Evolutionary conservation across 257 asterid species (phyloP), one percentile per base, ranked within the genome.

Genomic region (Leptodermis oblonga): DNA sequence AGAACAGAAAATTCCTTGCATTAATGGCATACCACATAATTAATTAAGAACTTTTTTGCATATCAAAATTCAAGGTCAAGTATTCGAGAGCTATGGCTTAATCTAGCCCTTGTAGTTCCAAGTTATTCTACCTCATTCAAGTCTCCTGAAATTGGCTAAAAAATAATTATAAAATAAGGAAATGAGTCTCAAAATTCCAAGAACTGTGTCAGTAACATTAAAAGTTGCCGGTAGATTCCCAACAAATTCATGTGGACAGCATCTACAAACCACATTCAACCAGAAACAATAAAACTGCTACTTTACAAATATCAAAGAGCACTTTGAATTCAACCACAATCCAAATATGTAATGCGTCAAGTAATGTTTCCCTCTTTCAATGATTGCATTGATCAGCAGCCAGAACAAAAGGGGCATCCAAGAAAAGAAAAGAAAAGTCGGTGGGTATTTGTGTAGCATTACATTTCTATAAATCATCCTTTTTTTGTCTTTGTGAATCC

Each of bases 1-100:
- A 78, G 72, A 42, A 23, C 68, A 74, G 63, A 79, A 62, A 64
- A 18, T 43, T 48, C 63, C 30, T 49, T 23, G 3, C 63, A 33
- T 34, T 7, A 26, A 52, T 52, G 30, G 17, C 22, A 33, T 4
- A 49, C 26, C 25, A 18, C 60, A 48, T 28, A 30, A 26, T 18
- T 23, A 23, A 42, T n/a, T 3, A 49, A 34, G 36, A 7, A 56
- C 45, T 36, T 17, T n/a, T 53, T 34, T 33, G 62, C 26, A 43
- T 26, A n/a, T 43, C 34, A 30, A 42, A 49, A 36, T 65, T 45
- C 22, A 22, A 45, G 31, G 33, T 46, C 2, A 46, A 30, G 52
- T 33, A 8, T 34, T 7, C 25, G 12, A 34, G 6, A 7, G 18
- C n/a, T 10, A 28, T 54, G 60, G 59, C 71, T 5, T 18, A 43